Evolutionary conservation across 352 stramenopile genomes (phyloP).

Genomic region (Thalassiosira allenii): DNA sequence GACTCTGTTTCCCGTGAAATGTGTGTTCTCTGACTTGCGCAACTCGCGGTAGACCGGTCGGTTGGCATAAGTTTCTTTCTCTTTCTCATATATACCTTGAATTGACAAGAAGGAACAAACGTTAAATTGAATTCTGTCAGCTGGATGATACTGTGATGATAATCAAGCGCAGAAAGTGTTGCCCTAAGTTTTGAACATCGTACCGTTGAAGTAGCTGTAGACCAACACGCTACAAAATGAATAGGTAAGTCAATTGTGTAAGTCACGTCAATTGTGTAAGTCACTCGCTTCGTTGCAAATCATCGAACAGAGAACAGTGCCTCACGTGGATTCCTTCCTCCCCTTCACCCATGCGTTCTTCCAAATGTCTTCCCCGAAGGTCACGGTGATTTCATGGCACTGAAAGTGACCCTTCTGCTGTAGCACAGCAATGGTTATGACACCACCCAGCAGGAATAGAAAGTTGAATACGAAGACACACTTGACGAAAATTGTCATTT

Average conservation of each 20-base stretch:
- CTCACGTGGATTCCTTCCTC: not conserved
- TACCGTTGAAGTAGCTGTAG: slow-evolving; percentile 22
- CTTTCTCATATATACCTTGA: too few species aligned
- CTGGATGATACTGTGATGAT: too few species aligned
- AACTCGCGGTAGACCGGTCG: slow-evolving; percentile 7
- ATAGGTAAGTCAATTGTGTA: too few species aligned
- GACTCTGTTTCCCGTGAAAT: not conserved
- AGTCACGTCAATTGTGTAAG: too few species aligned
- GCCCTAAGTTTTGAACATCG: slow-evolving; percentile 19
- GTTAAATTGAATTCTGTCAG: too few species aligned
- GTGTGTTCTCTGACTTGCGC: slow-evolving; percentile 6
- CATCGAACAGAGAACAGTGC: too few species aligned
- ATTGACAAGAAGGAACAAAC: too few species aligned
- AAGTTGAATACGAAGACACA: not conserved
- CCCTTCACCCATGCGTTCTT: not conserved
- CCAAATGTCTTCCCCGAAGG: not conserved
- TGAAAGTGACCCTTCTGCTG: not conserved
- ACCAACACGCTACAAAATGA: slow-evolving; percentile 15
- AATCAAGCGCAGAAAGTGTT: too few species aligned
- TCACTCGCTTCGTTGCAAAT: too few species aligned
- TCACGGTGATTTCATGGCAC: not conserved
- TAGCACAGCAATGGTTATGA: not conserved
- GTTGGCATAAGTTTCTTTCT: not conserved
- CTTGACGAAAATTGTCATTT: slow-evolving; percentile 5
- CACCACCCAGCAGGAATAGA: not conserved